These are phyloP conservation scores for Kalanchoe fedtschenkoi DNA, from an alignment of 164 flowering plant species.

Conservation along the genomic window DNA sequence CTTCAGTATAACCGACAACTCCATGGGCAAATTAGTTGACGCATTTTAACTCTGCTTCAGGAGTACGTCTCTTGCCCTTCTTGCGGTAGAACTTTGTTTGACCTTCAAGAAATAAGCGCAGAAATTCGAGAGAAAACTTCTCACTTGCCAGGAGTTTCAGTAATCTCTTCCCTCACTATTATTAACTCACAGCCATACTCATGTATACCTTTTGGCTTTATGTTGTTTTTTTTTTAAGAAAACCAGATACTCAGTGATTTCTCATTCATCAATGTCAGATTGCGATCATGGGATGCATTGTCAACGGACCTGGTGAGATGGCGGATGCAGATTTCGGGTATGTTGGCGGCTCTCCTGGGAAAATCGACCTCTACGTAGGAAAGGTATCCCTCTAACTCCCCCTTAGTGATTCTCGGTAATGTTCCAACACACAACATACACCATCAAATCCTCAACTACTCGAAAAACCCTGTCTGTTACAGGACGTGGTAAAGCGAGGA, in stretches of 20 bases:
- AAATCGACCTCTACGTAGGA: conserved; percentile 95
- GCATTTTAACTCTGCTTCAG: conserved; percentile 24
- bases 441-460: too few relatives aligned
- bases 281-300: conserved; percentile 99
- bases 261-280: conserved; percentile 37
- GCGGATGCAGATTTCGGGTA: conserved; percentile 99
- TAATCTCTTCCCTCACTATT: conserved; percentile 19
- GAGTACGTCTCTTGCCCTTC: conserved; percentile 99
- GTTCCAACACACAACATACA: not conserved
- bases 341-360: conserved; percentile 97
- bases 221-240: too few relatives aligned
- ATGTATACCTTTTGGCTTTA: too few relatives aligned
- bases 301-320: conserved; percentile 99
- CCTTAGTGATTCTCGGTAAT: not conserved
- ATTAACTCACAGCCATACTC: not conserved
- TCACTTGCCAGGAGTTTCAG: conserved; percentile 97
- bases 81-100: conserved; percentile 91
- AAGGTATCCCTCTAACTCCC: conserved; percentile 53
- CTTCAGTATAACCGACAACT: not conserved
- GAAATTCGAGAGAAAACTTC: conserved; percentile 88
- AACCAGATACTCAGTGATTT: not conserved
- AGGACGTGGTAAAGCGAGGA: conserved; percentile 88
- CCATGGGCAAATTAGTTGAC: not conserved
- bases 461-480: not conserved
- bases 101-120: conserved; percentile 95